Evolutionary conservation across 2,329 filamentous ascomycete genomes (phyloP).

Genomic region (Trichoderma brevicompactum): DNA sequence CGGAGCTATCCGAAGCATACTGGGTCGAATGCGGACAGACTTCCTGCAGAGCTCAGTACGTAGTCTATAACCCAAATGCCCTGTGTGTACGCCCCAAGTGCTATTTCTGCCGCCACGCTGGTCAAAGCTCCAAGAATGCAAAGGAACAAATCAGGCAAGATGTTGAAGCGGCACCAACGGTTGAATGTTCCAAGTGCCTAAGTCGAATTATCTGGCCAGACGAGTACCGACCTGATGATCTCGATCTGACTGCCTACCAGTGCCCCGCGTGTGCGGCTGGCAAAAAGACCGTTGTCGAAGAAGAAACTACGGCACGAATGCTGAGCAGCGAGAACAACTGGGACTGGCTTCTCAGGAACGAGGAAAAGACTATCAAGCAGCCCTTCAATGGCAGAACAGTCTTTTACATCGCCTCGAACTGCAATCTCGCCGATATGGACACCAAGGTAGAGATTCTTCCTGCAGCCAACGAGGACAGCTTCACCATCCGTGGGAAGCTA

Average conservation of each 20-base stretch:
- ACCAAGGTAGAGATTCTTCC: conserved; percentile 46
- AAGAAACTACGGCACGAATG: conserved; percentile 44
- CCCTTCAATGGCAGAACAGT: conserved; percentile 48
- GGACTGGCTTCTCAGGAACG: conserved; percentile 51
- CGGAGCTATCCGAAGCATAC: conserved; percentile 39
- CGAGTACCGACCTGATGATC: conserved; percentile 46
- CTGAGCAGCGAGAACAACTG: conserved; percentile 48
- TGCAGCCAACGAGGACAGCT: conserved; percentile 3
- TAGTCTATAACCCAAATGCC: conserved; percentile 50
- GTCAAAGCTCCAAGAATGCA: conserved; percentile 13
- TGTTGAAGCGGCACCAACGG: conserved; percentile 41
- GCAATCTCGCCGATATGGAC: conserved; percentile 42
- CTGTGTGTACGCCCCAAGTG: conserved; percentile 55
- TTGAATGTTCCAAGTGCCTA: conserved; percentile 51
- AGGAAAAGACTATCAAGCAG: conserved; percentile 40
- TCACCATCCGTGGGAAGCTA: conserved; percentile 46
- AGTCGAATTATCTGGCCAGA: conserved; percentile 54
- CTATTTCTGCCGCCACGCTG: conserved; percentile 49
- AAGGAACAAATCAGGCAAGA: not conserved
- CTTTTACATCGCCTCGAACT: conserved; percentile 44
- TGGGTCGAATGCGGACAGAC: conserved; percentile 55
- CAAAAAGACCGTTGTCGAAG: conserved; percentile 43
- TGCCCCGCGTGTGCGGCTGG: conserved; percentile 49
- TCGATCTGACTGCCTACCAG: conserved; percentile 41
- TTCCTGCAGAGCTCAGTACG: conserved; percentile 54